A percentile compares a stretch with the other conserved stretches of the same genome.
phyloP scores from a whole-genome alignment of 345 rosid species.

The Populus euphratica region DNA sequence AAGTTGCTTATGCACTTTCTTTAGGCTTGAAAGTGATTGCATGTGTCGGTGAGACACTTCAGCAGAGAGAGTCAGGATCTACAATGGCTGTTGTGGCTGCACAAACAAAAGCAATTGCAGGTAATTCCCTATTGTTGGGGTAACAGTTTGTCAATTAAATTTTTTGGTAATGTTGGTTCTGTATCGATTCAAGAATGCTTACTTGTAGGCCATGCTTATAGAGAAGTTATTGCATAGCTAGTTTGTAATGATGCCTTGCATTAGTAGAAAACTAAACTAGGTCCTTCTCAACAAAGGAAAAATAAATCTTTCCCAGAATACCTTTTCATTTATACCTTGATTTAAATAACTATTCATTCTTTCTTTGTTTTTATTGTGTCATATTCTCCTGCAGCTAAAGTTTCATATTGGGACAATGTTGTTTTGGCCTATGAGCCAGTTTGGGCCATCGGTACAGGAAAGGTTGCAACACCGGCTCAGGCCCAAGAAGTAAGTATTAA shows the following conservation, averaged over 20 bases:
- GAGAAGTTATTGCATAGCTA: background rate
- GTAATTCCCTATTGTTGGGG: constrained; percentile 24
- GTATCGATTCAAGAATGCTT: background rate
- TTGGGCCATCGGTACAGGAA: constrained; percentile 86
- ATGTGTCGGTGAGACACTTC: constrained; percentile 72
- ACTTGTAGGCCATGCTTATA: background rate
- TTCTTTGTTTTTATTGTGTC: background rate
- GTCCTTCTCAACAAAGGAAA: background rate
- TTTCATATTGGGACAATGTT: constrained; percentile 49
- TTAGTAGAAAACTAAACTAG: background rate
- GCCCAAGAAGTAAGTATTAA: constrained; percentile 60
- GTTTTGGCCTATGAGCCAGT: constrained; percentile 80
- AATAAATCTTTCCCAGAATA: background rate
- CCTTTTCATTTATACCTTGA: background rate
- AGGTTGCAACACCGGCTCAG: constrained; percentile 75
- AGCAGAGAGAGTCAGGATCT: constrained; percentile 71
- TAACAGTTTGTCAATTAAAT: background rate
- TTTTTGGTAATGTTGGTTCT: background rate
- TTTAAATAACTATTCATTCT: background rate
- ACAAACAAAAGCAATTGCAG: constrained; percentile 71
- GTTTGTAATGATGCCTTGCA: background rate
- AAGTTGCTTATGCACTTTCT: constrained; percentile 59
- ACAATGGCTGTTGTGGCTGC: constrained; percentile 64
- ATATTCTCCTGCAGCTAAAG: constrained; percentile 39
- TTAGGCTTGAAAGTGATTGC: constrained; percentile 69